These are phyloP conservation scores for Phytophthora aleatoria DNA, from an alignment of 352 stramenopile genomes.

Conservation along the genomic window DNA sequence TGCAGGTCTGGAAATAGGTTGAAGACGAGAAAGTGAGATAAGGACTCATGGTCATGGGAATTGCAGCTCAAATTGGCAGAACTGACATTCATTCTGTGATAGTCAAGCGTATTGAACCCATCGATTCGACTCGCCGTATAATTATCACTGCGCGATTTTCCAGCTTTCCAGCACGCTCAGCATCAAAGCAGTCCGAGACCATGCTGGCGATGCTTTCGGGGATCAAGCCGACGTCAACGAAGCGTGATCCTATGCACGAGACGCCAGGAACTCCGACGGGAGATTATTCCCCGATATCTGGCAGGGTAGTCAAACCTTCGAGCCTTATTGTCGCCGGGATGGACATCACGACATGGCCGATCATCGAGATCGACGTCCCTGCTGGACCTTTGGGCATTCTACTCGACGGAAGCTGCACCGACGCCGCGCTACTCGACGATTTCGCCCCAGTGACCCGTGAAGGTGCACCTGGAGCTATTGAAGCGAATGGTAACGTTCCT, in stretches of 20 bases:
- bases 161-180: constrained; percentile 6
- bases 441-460: constrained; percentile 57
- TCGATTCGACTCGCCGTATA: not conserved
- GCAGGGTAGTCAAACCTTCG: constrained; percentile 22
- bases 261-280: constrained; percentile 21
- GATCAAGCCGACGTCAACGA: constrained; percentile 9
- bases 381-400: constrained; percentile 72
- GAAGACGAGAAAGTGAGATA: constrained; percentile 12
- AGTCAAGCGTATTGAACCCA: too few relatives aligned
- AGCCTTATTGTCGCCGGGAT: constrained; percentile 31
- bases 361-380: constrained; percentile 49
- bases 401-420: constrained; percentile 48
- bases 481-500: constrained; percentile 45
- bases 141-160: constrained; percentile 21
- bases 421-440: constrained; percentile 62
- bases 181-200: not conserved
- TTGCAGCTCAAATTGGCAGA: not conserved
- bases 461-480: constrained; percentile 48
- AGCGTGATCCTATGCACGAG: constrained; percentile 7
- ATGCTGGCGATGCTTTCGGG: constrained; percentile 38
- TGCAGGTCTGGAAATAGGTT: constrained; percentile 26
- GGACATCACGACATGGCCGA: constrained; percentile 31
- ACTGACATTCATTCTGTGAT: not conserved
- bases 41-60: not conserved
- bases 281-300: constrained; percentile 14